phyloP scores from a whole-genome alignment of 352 stramenopile species.

The Thalassiosira hispida region DNA sequence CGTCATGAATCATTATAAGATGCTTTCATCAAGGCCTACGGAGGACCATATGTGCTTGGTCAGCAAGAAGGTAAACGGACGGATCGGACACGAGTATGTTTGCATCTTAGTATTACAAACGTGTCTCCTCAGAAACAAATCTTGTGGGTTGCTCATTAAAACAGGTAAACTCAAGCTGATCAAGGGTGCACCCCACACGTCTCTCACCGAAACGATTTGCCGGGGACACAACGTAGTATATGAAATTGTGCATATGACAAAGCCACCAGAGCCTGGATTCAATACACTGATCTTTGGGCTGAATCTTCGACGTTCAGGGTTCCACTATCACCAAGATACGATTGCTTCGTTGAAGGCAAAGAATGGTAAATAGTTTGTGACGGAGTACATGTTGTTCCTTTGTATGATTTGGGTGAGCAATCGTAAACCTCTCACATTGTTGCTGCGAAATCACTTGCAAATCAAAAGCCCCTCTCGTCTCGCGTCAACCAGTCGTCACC shows the following conservation, averaged over 20 bases:
- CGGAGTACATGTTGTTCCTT: too few species aligned
- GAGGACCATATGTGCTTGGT: slow-evolving; percentile 29
- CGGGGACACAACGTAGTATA: slow-evolving; percentile 32
- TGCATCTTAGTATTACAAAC: too few species aligned
- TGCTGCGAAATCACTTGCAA: not conserved
- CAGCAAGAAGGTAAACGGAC: slow-evolving; percentile 35
- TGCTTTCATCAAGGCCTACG: slow-evolving; percentile 26
- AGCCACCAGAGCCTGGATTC: slow-evolving; percentile 27
- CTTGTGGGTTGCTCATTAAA: too few species aligned
- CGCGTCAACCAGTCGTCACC: slow-evolving; percentile 25
- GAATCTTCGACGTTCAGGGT: slow-evolving; percentile 31
- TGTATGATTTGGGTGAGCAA: too few species aligned
- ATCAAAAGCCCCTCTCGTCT: slow-evolving; percentile 9
- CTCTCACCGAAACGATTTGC: slow-evolving; percentile 37
- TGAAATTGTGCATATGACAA: slow-evolving; percentile 11
- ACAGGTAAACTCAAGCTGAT: slow-evolving; percentile 38
- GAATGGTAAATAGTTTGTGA: slow-evolving; percentile 4
- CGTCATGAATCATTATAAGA: not conserved
- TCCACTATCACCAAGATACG: slow-evolving; percentile 51
- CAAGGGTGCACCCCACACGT: slow-evolving; percentile 15
- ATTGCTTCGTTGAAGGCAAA: slow-evolving; percentile 31
- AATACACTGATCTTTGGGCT: slow-evolving; percentile 38
- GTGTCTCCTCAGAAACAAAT: too few species aligned
- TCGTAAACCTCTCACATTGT: not conserved
- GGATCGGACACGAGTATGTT: too few species aligned